Conservation (phyloP, 2,329 filamentous ascomycete genomes). For the Ceratocystis diversiconidia region DNA sequence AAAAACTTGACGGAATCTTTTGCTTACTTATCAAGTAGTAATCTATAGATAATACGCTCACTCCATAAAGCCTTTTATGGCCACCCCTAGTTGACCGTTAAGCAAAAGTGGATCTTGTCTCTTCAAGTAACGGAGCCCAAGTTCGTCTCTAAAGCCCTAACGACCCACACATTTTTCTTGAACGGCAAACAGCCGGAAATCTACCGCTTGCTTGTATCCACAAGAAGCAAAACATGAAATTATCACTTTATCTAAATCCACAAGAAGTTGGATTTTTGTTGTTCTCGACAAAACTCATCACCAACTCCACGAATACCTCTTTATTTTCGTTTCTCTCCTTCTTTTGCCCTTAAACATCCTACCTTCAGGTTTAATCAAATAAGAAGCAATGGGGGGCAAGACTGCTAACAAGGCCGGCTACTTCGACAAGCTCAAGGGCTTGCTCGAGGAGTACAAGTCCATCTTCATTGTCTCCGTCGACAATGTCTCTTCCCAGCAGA, state of each 20-base stretch:
- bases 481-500: constrained; percentile 99
- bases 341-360: constrained; percentile 89
- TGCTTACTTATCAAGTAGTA: not conserved
- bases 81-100: not conserved
- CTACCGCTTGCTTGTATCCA: constrained; percentile 10
- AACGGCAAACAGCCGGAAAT: constrained; percentile 4
- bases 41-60: not conserved
- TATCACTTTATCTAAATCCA: not conserved
- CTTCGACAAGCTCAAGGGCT: constrained; percentile 98
- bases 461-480: constrained; percentile 96
- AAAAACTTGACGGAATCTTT: not conserved
- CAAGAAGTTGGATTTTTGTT: constrained; percentile 13
- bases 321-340: constrained; percentile 13
- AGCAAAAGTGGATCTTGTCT: constrained; percentile 16
- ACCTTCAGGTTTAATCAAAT: constrained; percentile 52
- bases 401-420: constrained; percentile 84
- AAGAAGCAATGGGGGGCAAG: constrained; percentile 99
- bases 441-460: constrained; percentile 91
- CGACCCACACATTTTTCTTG: constrained; percentile 3
- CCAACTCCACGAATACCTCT: constrained; percentile 19
- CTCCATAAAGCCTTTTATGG: not conserved
- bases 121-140: constrained; percentile 21
- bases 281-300: constrained; percentile 23
- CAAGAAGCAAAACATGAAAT: constrained; percentile 6
- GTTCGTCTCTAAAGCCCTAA: constrained; percentile 27